Base-by-base conservation (phyloP, 1,139 yeast genomes). In the Blastobotrys proliferans region DNA sequence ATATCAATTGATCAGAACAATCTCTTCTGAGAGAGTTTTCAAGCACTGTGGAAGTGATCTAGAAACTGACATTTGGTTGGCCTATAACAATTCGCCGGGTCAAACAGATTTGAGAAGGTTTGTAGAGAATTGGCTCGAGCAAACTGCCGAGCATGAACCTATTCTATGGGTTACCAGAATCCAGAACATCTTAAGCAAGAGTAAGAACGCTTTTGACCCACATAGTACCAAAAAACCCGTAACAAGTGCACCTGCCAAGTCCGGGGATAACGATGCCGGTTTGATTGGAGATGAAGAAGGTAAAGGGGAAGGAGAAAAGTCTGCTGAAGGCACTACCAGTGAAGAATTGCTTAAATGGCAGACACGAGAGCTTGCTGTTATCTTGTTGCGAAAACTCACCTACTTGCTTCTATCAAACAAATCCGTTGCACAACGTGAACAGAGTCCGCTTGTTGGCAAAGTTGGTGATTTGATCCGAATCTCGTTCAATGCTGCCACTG, bases 401-500 rank as follows among this genome's bases (percentile, higher is more conserved):
- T 49, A 68, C 42, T 70, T 81, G 2, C 59, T 62, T 16, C 62
- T 66, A 17, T 72, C 73, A 45, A 58, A 68, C 0, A 62, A 63
- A 22, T 54, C 80, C 9, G 63, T 70, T 16, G 63, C 65, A 0
- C 69, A 48, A 13, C 52, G 54, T 58, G 53, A 56, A 29, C 32
- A 38, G 2, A 49, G 56, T 8, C 52, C 57, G 2, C 61, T 85
- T 27, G 69, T 77, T 5, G 61, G 70, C 0, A 74, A 72, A 45
- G 74, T 87, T 6, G 78, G 84, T 18, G 94, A 85, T 29, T 65
- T 90, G 33, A 82, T 90, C 26, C 81, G 83, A 51, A 71, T 88
- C n/a, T 81, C 96, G 1, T 88, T 87, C 56, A 72, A 84, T 17
- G 90, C 95, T 0, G 80, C 95, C 0, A 83, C 95, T 0, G 76